phyloP scores from a whole-genome alignment of 805 yeast genomes.

The Torulaspora microellipsoides region DNA sequence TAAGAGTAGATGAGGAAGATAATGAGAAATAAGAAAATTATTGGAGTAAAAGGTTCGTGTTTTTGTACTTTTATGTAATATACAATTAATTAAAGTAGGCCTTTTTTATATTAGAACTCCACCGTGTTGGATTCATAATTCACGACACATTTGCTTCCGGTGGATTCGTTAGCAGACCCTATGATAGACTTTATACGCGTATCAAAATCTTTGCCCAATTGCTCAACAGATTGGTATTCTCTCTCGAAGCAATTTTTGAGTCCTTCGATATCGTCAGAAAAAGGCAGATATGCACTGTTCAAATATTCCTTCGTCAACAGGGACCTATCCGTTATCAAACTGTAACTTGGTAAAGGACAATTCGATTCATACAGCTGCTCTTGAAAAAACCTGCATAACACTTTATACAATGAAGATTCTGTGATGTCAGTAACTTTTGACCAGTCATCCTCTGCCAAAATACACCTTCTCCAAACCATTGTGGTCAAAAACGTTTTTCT shows the following conservation, averaged over 20 bases:
- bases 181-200: constrained; percentile 34
- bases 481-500: constrained; percentile 31
- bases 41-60: no score
- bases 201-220: constrained; percentile 20
- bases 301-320: constrained; percentile 17
- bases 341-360: constrained; percentile 31
- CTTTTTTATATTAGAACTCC: constrained; percentile 17
- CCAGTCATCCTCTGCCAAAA: constrained; percentile 50
- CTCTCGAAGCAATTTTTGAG: constrained; percentile 10
- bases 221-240: constrained; percentile 16
- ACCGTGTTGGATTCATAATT: constrained; percentile 37
- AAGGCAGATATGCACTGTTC: constrained; percentile 13
- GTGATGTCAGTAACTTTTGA: constrained; percentile 41
- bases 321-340: constrained; percentile 13
- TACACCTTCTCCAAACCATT: constrained; percentile 56
- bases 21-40: constrained; percentile 4
- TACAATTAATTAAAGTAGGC: no score
- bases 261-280: constrained; percentile 6
- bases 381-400: constrained; percentile 37
- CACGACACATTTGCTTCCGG: constrained; percentile 35
- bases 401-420: constrained; percentile 43
- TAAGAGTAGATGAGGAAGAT: constrained; percentile 44
- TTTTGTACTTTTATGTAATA: no score
- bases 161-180: constrained; percentile 36
- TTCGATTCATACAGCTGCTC: constrained; percentile 31